Evolutionary conservation across 2,329 filamentous ascomycete genomes (phyloP).

Genomic region (Alternaria sp.): DNA sequence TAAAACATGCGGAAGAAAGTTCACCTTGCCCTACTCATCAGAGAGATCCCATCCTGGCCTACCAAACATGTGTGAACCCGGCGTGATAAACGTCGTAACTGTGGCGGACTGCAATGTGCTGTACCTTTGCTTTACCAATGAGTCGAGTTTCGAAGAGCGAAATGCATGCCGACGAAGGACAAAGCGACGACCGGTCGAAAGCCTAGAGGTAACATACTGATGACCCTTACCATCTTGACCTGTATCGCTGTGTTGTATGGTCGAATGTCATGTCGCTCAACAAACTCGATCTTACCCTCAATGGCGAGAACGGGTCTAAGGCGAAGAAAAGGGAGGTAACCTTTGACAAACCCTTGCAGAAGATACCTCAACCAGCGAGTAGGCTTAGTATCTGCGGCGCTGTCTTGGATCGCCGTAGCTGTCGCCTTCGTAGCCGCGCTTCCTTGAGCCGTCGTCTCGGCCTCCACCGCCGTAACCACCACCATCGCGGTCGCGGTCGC

Average conservation of each 20-base stretch:
- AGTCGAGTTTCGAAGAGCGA: background rate
- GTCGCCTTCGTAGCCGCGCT: slow-evolving; percentile 70
- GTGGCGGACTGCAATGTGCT: background rate
- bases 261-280: slow-evolving; percentile 29
- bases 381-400: slow-evolving; percentile 65
- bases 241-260: slow-evolving; percentile 25
- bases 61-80: background rate
- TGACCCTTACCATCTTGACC: slow-evolving; percentile 41
- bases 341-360: slow-evolving; percentile 51
- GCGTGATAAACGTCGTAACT: background rate
- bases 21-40: slow-evolving; percentile 40
- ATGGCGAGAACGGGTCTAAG: slow-evolving; percentile 42
- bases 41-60: background rate
- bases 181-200: background rate
- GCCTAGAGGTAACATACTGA: background rate
- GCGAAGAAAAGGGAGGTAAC: slow-evolving; percentile 47
- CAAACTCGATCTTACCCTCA: slow-evolving; percentile 48
- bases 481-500: slow-evolving; percentile 42
- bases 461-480: slow-evolving; percentile 31
- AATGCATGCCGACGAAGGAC: background rate
- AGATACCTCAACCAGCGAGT: slow-evolving; percentile 28
- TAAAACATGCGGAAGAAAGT: slow-evolving; percentile 32
- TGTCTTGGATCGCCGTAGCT: slow-evolving; percentile 77
- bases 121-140: background rate
- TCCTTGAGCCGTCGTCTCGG: slow-evolving; percentile 55